Evolutionary conservation across 768 basidiomycete genomes (phyloP).

Genomic region (Rhizopogon vesiculosus): DNA sequence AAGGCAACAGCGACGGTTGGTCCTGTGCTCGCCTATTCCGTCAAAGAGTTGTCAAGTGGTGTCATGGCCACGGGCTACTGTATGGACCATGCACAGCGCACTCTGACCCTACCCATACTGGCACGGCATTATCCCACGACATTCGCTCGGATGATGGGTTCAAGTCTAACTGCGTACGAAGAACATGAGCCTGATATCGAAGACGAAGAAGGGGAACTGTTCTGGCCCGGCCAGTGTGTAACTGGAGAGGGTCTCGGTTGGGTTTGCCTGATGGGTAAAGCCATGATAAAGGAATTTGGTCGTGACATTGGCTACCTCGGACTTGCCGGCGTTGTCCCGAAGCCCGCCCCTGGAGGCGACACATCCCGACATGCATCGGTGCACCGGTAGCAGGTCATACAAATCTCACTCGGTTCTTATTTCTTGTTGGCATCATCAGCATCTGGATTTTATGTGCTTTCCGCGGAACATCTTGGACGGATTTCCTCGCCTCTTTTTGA

Average conservation of each 20-base stretch:
- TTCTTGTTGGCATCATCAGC: slow-evolving; percentile 27
- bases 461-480: slow-evolving; percentile 20
- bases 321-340: slow-evolving; percentile 66
- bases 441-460: slow-evolving; percentile 22
- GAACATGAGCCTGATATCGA: slow-evolving; percentile 81
- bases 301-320: slow-evolving; percentile 71
- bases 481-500: slow-evolving; percentile 20
- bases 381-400: slow-evolving; percentile 22
- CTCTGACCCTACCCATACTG: slow-evolving; percentile 62
- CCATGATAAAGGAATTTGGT: slow-evolving; percentile 82
- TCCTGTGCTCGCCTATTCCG: slow-evolving; percentile 17
- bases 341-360: slow-evolving; percentile 43
- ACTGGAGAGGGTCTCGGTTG: slow-evolving; percentile 79
- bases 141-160: slow-evolving; percentile 67
- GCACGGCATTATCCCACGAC: slow-evolving; percentile 72
- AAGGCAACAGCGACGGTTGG: slow-evolving; percentile 25
- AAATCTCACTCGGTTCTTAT: slow-evolving; percentile 11
- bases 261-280: slow-evolving; percentile 84
- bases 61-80: slow-evolving; percentile 37
- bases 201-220: slow-evolving; percentile 83
- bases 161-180: slow-evolving; percentile 56
- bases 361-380: slow-evolving; percentile 25
- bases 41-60: slow-evolving; percentile 28
- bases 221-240: slow-evolving; percentile 72
- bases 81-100: slow-evolving; percentile 45